Base-by-base conservation (phyloP, 805 yeast genomes). In the Saccharomycopsis synnaedendra region DNA sequence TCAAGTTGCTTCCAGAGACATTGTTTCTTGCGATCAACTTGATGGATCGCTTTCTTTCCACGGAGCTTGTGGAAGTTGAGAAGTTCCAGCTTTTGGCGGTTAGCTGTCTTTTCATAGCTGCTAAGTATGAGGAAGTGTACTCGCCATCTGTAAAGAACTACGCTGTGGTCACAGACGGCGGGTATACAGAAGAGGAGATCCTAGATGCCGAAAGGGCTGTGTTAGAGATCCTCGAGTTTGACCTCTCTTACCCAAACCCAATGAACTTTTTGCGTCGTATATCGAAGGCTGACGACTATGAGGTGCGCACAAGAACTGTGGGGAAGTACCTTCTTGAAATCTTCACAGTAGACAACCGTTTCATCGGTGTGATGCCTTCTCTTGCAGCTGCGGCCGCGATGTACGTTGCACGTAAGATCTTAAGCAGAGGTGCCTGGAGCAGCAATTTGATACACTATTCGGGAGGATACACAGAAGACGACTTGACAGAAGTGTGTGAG, bases 71-170 rank as follows among this genome's bases (percentile, higher is more conserved):
- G 29, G 82, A 82, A 49, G 77, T 88, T 50, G 87, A 82, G 58
- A 78, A 84, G 64, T 65, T 89, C 44, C 97, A 89, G 67, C 71
- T 88, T 52, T 70, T 87, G 47, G 96, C 96, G 4, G 84, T 93
- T 1, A 85, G 95, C 1, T 74, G 89, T 8, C 66, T 89, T 49
- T 85, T 87, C 63, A 82, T 87, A 52, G 95, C 96, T 39, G 94
- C 96, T 10, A 88, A 88, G 64, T 85, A 84, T 62, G 96, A 89
- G 66, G 97, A 89, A 66, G 94, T 89, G 31, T 83, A 80, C 60
- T 73, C 87, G 7, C 97, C 96, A 7, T 80, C 89, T 35, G 81
- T 89, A 32, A 76, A 81, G 51, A 85, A 85, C 63, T 89, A 85
- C 61, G 85, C 95, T 3, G 84, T 83, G 60, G 85, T 85, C 50